A percentile compares a stretch with the other conserved stretches of the same genome.
phyloP scores from a whole-genome alignment of 352 stramenopile genomes.

The Phytopythium oedochilum region DNA sequence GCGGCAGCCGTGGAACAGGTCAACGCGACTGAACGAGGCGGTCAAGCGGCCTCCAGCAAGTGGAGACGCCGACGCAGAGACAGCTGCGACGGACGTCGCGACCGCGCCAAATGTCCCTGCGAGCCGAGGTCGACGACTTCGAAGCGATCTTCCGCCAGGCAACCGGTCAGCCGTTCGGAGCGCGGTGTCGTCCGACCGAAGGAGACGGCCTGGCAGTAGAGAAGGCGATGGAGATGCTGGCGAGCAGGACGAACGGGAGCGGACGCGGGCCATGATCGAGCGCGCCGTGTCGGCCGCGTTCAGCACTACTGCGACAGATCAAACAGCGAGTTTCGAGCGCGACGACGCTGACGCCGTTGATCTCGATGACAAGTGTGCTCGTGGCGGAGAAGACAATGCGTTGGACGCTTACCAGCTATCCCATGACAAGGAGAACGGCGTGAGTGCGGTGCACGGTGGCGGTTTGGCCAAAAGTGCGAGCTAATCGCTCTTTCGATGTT shows the following conservation, averaged over 20 bases:
- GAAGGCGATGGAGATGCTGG: not conserved
- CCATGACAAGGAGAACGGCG: conserved; percentile 2
- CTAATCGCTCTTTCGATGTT: not conserved
- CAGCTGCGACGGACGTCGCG: not conserved
- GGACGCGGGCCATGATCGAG: conserved; percentile 50
- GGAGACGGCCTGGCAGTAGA: not conserved
- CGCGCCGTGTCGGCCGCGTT: conserved; percentile 51
- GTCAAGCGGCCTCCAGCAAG: not conserved
- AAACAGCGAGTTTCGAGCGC: not conserved
- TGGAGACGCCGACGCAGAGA: not conserved
- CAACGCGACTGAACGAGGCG: conserved; percentile 22
- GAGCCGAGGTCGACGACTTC: not conserved
- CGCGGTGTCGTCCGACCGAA: not conserved
- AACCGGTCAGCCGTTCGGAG: not conserved
- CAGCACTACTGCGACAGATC: conserved; percentile 17
- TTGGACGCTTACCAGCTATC: not conserved
- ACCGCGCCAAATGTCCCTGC: not conserved
- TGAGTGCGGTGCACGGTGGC: not conserved
- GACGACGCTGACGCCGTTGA: not conserved
- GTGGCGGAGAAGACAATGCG: not conserved
- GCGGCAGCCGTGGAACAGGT: conserved; percentile 41
- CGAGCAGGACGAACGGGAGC: conserved; percentile 13
- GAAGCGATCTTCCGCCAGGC: not conserved
- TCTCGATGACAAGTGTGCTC: no score
- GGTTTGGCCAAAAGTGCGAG: not conserved